A percentile compares a stretch with the other conserved stretches of the same genome.
These are phyloP conservation scores for Primulina huaijiensis DNA, from an alignment of 257 asterid genomes.

Conservation along the genomic window DNA sequence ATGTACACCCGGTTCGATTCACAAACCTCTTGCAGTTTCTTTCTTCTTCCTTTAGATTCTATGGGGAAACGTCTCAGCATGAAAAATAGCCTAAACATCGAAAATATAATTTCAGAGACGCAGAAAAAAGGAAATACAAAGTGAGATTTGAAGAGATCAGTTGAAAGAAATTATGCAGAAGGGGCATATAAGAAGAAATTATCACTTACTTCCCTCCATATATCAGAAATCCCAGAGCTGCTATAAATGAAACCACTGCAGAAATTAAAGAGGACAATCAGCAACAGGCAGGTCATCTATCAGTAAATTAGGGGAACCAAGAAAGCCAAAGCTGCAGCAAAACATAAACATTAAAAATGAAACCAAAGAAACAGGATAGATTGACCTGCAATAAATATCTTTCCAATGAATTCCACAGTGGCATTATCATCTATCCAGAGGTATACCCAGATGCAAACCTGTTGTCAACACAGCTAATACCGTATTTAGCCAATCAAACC, in stretches of 20 bases:
- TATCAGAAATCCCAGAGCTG: conserved; percentile 87
- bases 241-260: conserved; percentile 81
- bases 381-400: conserved; percentile 86
- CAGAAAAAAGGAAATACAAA: not conserved
- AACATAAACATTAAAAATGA: conserved; percentile 18
- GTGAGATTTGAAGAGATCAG: conserved; percentile 7
- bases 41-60: conserved; percentile 95
- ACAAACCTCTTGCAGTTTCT: conserved; percentile 89
- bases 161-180: conserved; percentile 12
- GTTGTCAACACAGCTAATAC: conserved; percentile 26
- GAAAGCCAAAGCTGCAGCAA: conserved; percentile 20
- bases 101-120: conserved; percentile 11
- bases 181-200: conserved; percentile 8
- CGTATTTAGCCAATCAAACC: conserved; percentile 20
- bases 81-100: conserved; percentile 63
- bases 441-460: conserved; percentile 78
- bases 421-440: conserved; percentile 73
- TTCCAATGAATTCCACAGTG: conserved; percentile 61
- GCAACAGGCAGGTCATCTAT: conserved; percentile 22
- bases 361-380: conserved; percentile 20
- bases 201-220: conserved; percentile 88
- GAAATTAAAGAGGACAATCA: conserved; percentile 33
- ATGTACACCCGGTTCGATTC: not conserved
- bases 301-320: conserved; percentile 11
- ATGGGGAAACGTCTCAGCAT: conserved; percentile 91